A percentile compares a stretch with the other conserved stretches of the same genome.
Evolutionary conservation across 2,329 filamentous ascomycete species (phyloP).

Genomic region (Sarocladium oryzae): DNA sequence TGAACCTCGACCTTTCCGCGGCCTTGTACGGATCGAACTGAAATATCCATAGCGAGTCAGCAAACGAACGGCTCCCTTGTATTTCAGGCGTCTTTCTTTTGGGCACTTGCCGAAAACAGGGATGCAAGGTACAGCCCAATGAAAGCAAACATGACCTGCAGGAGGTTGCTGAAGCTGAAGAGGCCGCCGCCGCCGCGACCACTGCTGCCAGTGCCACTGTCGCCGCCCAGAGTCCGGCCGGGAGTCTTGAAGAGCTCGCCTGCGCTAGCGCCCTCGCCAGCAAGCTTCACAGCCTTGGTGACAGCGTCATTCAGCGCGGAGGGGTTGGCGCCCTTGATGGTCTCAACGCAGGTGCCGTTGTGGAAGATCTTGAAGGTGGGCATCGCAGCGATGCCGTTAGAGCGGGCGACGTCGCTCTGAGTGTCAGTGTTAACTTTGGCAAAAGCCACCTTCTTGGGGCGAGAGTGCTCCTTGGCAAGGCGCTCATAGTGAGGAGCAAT

Average conservation of each 20-base stretch:
- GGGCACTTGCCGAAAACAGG: conserved; percentile 48
- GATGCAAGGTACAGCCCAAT: conserved; percentile 56
- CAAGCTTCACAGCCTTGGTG: conserved; percentile 58
- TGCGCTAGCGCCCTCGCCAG: conserved; percentile 29
- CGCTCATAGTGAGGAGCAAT: conserved; percentile 86
- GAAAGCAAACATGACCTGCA: conserved; percentile 47
- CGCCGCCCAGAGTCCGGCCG: conserved; percentile 51
- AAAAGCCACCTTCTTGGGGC: conserved; percentile 79
- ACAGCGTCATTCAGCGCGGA: conserved; percentile 70
- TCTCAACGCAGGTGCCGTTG: conserved; percentile 64
- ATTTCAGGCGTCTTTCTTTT: conserved; percentile 11
- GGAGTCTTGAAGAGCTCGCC: conserved; percentile 46
- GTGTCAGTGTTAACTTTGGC: conserved; percentile 86
- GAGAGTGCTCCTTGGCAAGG: conserved; percentile 71
- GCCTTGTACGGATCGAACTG: conserved; percentile 57
- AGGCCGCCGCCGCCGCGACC: conserved; percentile 14
- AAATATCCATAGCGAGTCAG: conserved; percentile 17
- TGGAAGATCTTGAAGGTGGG: conserved; percentile 93
- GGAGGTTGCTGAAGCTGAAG: conserved; percentile 35
- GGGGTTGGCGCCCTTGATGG: conserved; percentile 75
- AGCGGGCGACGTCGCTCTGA: conserved; percentile 68
- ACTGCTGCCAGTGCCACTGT: conserved; percentile 14
- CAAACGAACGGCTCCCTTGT: conserved; percentile 1
- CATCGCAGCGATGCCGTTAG: conserved; percentile 78
- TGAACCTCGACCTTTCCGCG: conserved; percentile 54